phyloP scores from a whole-genome alignment of 1,139 yeast genomes.

The Suhomyces atakaporum region DNA sequence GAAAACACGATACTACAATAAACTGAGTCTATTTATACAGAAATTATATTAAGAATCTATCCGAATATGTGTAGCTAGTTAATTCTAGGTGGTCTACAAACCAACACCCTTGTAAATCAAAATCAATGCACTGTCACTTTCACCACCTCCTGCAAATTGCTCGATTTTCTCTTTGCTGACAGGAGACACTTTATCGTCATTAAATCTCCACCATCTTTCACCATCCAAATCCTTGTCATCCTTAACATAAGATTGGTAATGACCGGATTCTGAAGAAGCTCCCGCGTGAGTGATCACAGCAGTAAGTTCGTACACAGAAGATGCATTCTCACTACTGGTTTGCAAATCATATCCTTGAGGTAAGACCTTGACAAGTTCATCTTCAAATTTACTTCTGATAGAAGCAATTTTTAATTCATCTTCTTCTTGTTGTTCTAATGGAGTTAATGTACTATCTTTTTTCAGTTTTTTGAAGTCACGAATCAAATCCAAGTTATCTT shows the following conservation, averaged over 20 bases:
- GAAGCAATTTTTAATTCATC: slow-evolving; percentile 50
- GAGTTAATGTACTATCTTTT: slow-evolving; percentile 40
- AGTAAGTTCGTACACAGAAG: slow-evolving; percentile 79
- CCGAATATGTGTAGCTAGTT: too few relatives aligned
- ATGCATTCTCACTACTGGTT: slow-evolving; percentile 73
- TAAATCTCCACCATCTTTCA: slow-evolving; percentile 89
- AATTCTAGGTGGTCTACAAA: slow-evolving; percentile 25
- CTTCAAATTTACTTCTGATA: slow-evolving; percentile 46
- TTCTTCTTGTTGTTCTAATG: slow-evolving; percentile 47
- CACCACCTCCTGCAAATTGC: slow-evolving; percentile 93
- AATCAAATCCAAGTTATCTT: slow-evolving; percentile 68
- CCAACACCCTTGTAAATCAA: slow-evolving; percentile 83
- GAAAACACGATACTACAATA: too few relatives aligned
- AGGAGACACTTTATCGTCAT: slow-evolving; percentile 85
- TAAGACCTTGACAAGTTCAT: slow-evolving; percentile 42
- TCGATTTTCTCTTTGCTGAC: slow-evolving; percentile 82
- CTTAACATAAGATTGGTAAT: slow-evolving; percentile 85
- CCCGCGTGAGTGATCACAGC: slow-evolving; percentile 94
- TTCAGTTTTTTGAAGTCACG: slow-evolving; percentile 77
- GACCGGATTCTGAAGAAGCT: slow-evolving; percentile 95
- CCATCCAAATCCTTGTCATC: slow-evolving; percentile 66
- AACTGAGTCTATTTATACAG: too few relatives aligned
- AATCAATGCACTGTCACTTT: slow-evolving; percentile 91
- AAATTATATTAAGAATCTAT: too few relatives aligned
- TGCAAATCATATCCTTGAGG: slow-evolving; percentile 35